phyloP scores from a whole-genome alignment of 1,284 basidiomycete species.

The Cutaneotrichosporon cavernicola region DNA sequence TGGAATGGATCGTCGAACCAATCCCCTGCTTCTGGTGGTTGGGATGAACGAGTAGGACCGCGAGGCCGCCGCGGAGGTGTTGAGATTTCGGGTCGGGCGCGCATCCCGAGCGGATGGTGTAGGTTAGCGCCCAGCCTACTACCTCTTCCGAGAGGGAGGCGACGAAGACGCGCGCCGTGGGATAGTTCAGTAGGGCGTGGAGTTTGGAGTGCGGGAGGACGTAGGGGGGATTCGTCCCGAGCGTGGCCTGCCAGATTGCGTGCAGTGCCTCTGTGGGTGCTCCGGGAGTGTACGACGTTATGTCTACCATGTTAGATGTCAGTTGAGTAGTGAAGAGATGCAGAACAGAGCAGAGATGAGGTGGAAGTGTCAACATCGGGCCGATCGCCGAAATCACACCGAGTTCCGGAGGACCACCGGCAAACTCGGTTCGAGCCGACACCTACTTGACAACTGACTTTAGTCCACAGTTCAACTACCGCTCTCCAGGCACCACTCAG shows the following conservation, averaged over 20 bases:
- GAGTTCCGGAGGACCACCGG: neutral
- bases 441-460: neutral
- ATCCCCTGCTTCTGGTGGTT: constrained; percentile 19
- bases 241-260: constrained; percentile 14
- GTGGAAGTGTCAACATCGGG: neutral
- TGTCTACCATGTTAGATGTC: neutral
- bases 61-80: constrained; percentile 26
- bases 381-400: neutral
- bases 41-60: constrained; percentile 24
- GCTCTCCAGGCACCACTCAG: too few species aligned
- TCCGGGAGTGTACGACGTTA: neutral
- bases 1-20: constrained; percentile 26
- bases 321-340: neutral
- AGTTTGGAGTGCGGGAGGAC: constrained; percentile 22
- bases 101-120: constrained; percentile 19
- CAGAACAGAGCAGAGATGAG: neutral
- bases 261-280: constrained; percentile 12
- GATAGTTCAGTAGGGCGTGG: constrained; percentile 17
- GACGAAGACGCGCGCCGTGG: constrained; percentile 18
- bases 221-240: constrained; percentile 19
- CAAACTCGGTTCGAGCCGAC: neutral
- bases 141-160: neutral
- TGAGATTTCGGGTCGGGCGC: constrained; percentile 12
- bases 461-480: too few species aligned
- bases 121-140: constrained; percentile 27